Conservation (phyloP, 352 stramenopile species). For the Hyaloperonospora arabidopsidis region DNA sequence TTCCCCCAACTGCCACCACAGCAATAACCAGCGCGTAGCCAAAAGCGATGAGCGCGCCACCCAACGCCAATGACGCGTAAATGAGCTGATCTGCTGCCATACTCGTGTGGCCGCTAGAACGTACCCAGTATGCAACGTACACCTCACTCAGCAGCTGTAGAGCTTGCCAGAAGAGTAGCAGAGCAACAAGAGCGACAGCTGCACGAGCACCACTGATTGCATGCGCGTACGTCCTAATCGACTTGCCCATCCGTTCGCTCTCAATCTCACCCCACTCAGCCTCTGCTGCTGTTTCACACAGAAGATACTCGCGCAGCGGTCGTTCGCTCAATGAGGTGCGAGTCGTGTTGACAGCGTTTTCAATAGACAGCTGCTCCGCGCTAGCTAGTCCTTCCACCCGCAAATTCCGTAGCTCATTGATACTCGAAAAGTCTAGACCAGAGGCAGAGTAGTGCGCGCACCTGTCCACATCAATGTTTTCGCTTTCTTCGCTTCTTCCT, state of each 20-base stretch:
- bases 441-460: conserved; percentile 33
- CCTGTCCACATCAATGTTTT: conserved; percentile 11
- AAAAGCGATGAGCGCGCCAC: conserved; percentile 46
- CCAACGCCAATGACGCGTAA: conserved; percentile 48
- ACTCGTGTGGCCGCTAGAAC: conserved; percentile 41
- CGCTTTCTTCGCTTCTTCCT: conserved; percentile 22
- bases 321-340: conserved; percentile 17
- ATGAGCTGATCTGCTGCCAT: conserved; percentile 66
- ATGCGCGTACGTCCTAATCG: conserved; percentile 35
- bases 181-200: conserved; percentile 34
- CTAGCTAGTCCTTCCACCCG: conserved; percentile 10
- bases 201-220: conserved; percentile 41
- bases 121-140: conserved; percentile 89
- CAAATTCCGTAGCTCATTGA: conserved; percentile 9
- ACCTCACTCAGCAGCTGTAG: conserved; percentile 83
- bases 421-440: conserved; percentile 14
- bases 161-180: conserved; percentile 81
- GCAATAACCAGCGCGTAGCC: conserved; percentile 53
- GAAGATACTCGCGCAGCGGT: conserved; percentile 27
- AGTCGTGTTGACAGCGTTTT: conserved; percentile 36
- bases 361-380: conserved; percentile 28
- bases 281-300: conserved; percentile 17
- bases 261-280: conserved; percentile 14
- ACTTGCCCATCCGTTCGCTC: conserved; percentile 17
- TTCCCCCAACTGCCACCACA: conserved; percentile 43